Conservation (phyloP, 2,329 filamentous ascomycete species). For the Beauveria australis region DNA sequence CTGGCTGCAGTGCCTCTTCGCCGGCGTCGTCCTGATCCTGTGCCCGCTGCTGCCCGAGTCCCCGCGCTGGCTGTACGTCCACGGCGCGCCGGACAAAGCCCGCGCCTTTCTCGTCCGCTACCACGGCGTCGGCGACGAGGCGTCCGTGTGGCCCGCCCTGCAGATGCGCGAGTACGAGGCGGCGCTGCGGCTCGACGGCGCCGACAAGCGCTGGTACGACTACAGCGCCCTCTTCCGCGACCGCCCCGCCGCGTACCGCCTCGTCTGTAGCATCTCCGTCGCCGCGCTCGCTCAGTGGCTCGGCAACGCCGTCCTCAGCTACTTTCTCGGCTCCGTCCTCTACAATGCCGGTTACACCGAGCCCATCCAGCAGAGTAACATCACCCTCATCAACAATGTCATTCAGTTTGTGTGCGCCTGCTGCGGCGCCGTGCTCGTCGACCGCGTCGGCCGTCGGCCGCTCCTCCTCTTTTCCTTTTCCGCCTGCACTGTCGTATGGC, state of each 20-base stretch:
- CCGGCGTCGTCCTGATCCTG: slow-evolving; percentile 24
- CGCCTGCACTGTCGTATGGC: slow-evolving; percentile 40
- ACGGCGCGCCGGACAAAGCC: slow-evolving; percentile 22
- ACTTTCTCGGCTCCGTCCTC: slow-evolving; percentile 38
- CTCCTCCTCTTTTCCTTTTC: slow-evolving; percentile 42
- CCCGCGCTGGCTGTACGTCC: slow-evolving; percentile 33
- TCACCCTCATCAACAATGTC: slow-evolving; percentile 37
- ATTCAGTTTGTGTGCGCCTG: slow-evolving; percentile 36
- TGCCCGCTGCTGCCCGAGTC: slow-evolving; percentile 26
- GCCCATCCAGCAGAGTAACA: slow-evolving; percentile 31
- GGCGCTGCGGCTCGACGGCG: slow-evolving; percentile 34
- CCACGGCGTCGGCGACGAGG: slow-evolving; percentile 35
- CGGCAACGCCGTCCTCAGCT: slow-evolving; percentile 30
- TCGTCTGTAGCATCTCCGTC: slow-evolving; percentile 32
- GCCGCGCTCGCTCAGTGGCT: slow-evolving; percentile 35
- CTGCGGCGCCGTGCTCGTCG: slow-evolving; percentile 16
- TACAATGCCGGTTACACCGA: slow-evolving; percentile 36
- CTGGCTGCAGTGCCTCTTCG: slow-evolving; percentile 33
- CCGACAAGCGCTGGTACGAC: slow-evolving; percentile 41
- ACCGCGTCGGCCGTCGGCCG: slow-evolving; percentile 40
- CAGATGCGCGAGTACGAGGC: slow-evolving; percentile 37
- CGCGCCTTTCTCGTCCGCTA: slow-evolving; percentile 26
- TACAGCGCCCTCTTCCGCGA: slow-evolving; percentile 36
- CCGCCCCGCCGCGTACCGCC: slow-evolving; percentile 32
- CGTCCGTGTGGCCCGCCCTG: slow-evolving; percentile 24